phyloP scores from a whole-genome alignment of 768 basidiomycete species.

The Tulasnella sp. region DNA sequence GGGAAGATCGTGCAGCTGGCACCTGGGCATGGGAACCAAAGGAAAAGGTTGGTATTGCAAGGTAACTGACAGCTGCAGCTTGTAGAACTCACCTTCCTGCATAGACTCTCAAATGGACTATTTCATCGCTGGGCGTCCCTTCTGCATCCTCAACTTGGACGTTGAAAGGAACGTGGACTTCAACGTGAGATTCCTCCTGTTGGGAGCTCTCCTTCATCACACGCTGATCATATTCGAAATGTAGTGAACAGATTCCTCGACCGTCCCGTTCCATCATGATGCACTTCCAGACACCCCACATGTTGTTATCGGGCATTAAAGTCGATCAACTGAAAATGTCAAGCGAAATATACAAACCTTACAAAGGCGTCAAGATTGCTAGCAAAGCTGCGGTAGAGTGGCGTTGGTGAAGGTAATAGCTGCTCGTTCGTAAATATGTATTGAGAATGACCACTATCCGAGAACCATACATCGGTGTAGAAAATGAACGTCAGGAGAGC shows the following conservation, averaged over 20 bases:
- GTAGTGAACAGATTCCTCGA: constrained; percentile 36
- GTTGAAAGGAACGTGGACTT: constrained; percentile 66
- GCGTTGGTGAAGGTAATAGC: constrained; percentile 26
- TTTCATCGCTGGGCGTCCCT: constrained; percentile 37
- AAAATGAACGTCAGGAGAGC: too few species aligned
- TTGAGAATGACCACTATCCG: too few species aligned
- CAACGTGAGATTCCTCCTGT: constrained; percentile 36
- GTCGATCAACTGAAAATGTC: constrained; percentile 75
- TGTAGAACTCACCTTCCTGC: background rate
- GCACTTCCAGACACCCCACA: constrained; percentile 53
- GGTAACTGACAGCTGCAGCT: background rate
- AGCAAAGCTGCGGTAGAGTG: constrained; percentile 61
- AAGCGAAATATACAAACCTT: constrained; percentile 78
- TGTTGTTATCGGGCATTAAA: constrained; percentile 69
- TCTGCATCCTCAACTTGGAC: constrained; percentile 54
- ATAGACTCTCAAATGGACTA: constrained; percentile 70
- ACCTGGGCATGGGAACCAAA: constrained; percentile 74
- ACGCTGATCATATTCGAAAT: background rate
- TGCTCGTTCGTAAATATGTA: background rate
- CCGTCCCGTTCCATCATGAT: constrained; percentile 68
- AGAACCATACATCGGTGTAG: too few species aligned
- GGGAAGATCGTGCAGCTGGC: constrained; percentile 33
- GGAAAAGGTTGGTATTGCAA: constrained; percentile 35
- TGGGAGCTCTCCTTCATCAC: background rate
- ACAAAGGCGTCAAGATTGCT: constrained; percentile 74